Base-by-base conservation (phyloP, 176 grass and related monocot genomes). In the Eleusine indica region DNA sequence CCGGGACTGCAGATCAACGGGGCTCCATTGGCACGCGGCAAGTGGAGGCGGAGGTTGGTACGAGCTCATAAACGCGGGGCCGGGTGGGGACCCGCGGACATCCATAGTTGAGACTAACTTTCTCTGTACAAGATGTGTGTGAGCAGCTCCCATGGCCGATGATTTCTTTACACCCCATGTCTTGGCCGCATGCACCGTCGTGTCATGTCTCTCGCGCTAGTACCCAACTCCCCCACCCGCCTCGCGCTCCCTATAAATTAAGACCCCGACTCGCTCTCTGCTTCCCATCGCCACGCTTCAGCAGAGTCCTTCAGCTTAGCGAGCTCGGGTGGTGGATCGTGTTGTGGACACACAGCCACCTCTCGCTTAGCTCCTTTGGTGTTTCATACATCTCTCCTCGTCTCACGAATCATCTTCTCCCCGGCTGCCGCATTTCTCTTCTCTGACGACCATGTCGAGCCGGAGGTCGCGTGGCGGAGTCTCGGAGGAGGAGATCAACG, bases 401-500 rank as follows among this genome's bases (percentile, higher is more conserved):
- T 35, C 2, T 35, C 32, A 35, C 32, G 32, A 35, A 0, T 35
- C 2, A 35, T 35, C 32, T 35, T 35, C 32, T 35, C 32, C 28
- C 16, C 25, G 9, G 1, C 51, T 32, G 8, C 29, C 14, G 9
- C 43, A 6, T 5, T 1, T 66, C 6, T 2, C 69, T n/a, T 5
- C 11, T 0, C 7, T 43, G 10, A 58, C 76, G 75, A 25, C 21
- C 1, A 91, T 91, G 92, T 91, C 92, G 51, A 84, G 73, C 76
- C 78, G 92, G 84, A 86, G 86, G 80, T 82, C 89, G 14, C 74
- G 77, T 56, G 81, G 64, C 16, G 75, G 80, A 54, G 86, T 94
- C 15, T 80, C 93, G 30, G 93, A 94, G 63, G 93, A 92, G 71
- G 90, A 92, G 90, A 92, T 92, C 82, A 82, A 64, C 76, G 93